phyloP scores from a whole-genome alignment of 257 asterid species.

The Phtheirospermum japonicum region DNA sequence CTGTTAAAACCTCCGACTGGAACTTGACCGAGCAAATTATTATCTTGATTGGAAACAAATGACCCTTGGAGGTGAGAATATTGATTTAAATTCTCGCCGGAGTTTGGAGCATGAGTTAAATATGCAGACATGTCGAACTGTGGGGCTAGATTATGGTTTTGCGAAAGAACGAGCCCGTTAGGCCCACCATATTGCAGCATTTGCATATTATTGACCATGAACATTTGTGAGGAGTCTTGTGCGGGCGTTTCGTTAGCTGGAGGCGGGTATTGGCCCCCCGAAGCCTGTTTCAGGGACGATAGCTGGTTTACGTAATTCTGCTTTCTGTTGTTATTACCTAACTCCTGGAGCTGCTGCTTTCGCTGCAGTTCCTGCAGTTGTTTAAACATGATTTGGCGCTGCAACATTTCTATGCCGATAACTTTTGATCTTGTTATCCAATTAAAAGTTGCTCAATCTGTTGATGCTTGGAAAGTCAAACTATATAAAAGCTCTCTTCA shows the following conservation, averaged over 20 bases:
- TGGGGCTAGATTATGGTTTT: constrained; percentile 41
- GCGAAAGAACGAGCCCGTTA: constrained; percentile 49
- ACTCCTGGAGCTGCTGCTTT: constrained; percentile 58
- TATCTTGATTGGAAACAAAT: constrained; percentile 39
- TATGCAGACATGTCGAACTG: constrained; percentile 44
- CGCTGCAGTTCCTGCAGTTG: constrained; percentile 73
- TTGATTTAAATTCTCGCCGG: constrained; percentile 30
- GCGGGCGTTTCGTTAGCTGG: constrained; percentile 29
- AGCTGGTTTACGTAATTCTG: constrained; percentile 44
- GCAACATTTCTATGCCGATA: constrained; percentile 45
- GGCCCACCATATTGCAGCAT: constrained; percentile 45
- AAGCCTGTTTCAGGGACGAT: constrained; percentile 28
- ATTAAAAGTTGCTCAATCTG: background rate
- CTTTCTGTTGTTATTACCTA: constrained; percentile 37
- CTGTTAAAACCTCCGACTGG: constrained; percentile 31
- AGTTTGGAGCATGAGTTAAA: constrained; percentile 18
- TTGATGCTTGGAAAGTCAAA: background rate
- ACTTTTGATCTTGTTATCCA: background rate
- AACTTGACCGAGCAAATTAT: constrained; percentile 47
- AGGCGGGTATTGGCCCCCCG: constrained; percentile 36
- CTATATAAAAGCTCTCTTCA: constrained; percentile 9
- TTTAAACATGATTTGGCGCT: constrained; percentile 64
- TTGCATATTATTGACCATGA: constrained; percentile 40
- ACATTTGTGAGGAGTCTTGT: constrained; percentile 44
- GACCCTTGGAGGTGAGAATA: constrained; percentile 46